Percentiles rank a stretch among this genome's conserved stretches.
phyloP scores from a whole-genome alignment of 2,329 filamentous ascomycete species.

The Claviceps quebecensis region DNA sequence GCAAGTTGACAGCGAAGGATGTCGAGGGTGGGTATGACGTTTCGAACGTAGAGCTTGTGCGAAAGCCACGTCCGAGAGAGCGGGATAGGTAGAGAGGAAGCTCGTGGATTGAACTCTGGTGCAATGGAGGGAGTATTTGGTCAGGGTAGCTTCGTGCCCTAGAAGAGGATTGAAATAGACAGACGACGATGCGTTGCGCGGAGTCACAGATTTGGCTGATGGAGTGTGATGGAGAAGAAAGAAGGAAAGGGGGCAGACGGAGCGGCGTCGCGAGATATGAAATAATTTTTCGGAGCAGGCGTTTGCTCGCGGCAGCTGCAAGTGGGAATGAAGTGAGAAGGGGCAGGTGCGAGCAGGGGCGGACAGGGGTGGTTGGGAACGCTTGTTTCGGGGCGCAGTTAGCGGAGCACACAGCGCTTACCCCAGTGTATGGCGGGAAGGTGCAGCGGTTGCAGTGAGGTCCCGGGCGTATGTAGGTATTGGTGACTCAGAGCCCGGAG shows the following conservation, averaged over 20 bases:
- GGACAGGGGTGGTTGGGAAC: background rate
- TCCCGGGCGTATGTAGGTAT: too few relatives aligned
- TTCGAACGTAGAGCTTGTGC: slow-evolving; percentile 21
- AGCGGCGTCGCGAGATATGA: slow-evolving; percentile 22
- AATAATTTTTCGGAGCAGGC: slow-evolving; percentile 22
- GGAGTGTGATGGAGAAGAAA: slow-evolving; percentile 28
- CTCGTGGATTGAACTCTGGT: slow-evolving; percentile 51
- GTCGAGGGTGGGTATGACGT: slow-evolving; percentile 21
- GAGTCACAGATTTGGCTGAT: slow-evolving; percentile 30
- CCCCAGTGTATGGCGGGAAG: too few relatives aligned
- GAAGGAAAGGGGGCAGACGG: slow-evolving; percentile 14
- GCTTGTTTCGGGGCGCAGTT: too few relatives aligned
- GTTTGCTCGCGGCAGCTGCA: slow-evolving; percentile 4
- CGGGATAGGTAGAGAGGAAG: slow-evolving; percentile 14
- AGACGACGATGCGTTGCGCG: slow-evolving; percentile 34
- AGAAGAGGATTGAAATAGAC: slow-evolving; percentile 39
- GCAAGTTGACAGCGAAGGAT: slow-evolving; percentile 34
- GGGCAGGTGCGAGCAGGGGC: slow-evolving; percentile 2
- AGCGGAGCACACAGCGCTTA: too few relatives aligned
- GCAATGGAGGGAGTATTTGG: slow-evolving; percentile 42
- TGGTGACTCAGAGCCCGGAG: too few relatives aligned
- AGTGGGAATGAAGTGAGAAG: background rate
- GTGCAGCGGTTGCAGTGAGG: too few relatives aligned
- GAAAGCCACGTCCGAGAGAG: slow-evolving; percentile 31
- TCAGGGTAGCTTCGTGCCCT: slow-evolving; percentile 87